These are phyloP conservation scores for Leccinellum rugosiceps DNA, from an alignment of 768 basidiomycete species.

Conservation along the genomic window DNA sequence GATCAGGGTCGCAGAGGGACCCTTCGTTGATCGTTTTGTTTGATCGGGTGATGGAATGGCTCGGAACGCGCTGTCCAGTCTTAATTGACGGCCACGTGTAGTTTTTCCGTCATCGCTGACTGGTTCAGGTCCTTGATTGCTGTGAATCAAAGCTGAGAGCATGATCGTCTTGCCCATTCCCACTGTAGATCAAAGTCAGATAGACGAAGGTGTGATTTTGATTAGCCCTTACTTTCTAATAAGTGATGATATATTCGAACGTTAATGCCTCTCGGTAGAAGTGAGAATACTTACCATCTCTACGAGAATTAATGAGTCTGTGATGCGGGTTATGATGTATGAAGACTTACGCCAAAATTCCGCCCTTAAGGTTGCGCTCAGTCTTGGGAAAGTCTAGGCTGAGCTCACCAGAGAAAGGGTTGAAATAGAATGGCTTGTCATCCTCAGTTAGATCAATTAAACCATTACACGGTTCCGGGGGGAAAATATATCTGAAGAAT, in stretches of 20 bases:
- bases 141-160: conserved; percentile 86
- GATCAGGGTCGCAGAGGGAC: conserved; percentile 72
- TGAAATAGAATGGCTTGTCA: conserved; percentile 82
- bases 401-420: conserved; percentile 87
- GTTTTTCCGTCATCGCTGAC: conserved; percentile 27
- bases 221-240: conserved; percentile 47
- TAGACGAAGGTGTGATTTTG: conserved; percentile 1
- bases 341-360: conserved; percentile 79
- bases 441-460: conserved; percentile 80
- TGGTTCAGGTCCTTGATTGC: conserved; percentile 52
- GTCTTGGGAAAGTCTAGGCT: conserved; percentile 82
- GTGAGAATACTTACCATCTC: conserved; percentile 32
- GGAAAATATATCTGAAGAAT: conserved; percentile 66
- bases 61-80: conserved; percentile 62
- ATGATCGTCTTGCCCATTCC: conserved; percentile 97
- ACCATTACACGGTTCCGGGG: conserved; percentile 51
- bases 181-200: conserved; percentile 46
- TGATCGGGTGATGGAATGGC: conserved; percentile 36
- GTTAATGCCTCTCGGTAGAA: conserved; percentile 2
- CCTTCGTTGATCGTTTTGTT: conserved; percentile 21
- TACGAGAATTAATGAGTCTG: conserved; percentile 16
- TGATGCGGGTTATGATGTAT: background rate
- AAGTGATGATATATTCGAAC: background rate
- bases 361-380: conserved; percentile 74
- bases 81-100: conserved; percentile 53